These are phyloP conservation scores for Umbilicus rupestris DNA, from an alignment of 164 flowering plant genomes.

Conservation along the genomic window DNA sequence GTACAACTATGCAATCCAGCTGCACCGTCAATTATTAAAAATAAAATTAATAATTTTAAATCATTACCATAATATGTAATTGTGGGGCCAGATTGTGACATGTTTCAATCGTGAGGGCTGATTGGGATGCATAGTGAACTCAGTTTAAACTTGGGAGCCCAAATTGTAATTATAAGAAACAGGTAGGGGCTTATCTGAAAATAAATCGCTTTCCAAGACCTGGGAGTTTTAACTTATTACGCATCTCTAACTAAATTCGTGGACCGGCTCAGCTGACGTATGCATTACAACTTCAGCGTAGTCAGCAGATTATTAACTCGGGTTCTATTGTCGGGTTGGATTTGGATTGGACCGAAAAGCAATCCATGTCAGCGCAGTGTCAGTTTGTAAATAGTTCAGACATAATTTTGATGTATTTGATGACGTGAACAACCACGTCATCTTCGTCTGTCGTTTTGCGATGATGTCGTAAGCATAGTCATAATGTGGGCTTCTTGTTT, in stretches of 20 bases:
- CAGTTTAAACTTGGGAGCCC: too few relatives aligned
- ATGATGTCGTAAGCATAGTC: constrained; percentile 1
- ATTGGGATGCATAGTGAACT: too few relatives aligned
- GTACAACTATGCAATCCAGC: background rate
- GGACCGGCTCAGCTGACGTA: background rate
- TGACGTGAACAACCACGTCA: background rate
- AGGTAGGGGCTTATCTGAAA: background rate
- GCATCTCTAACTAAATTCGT: background rate
- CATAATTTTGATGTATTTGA: too few relatives aligned
- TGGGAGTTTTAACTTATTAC: background rate
- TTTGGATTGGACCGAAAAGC: background rate
- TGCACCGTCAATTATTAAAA: background rate
- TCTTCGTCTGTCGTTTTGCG: background rate
- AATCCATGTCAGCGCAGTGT: background rate
- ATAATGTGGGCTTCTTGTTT: background rate
- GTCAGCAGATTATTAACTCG: background rate
- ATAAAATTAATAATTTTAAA: background rate
- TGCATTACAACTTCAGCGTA: background rate
- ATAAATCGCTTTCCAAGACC: background rate
- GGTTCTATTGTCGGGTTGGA: background rate
- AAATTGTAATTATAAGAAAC: too few relatives aligned
- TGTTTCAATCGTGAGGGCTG: too few relatives aligned
- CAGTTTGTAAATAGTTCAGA: too few relatives aligned
- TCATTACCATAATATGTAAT: too few relatives aligned
- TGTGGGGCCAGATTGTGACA: too few relatives aligned